Base-by-base conservation (phyloP, 768 basidiomycete genomes). In the Russula griseocarnosa region DNA sequence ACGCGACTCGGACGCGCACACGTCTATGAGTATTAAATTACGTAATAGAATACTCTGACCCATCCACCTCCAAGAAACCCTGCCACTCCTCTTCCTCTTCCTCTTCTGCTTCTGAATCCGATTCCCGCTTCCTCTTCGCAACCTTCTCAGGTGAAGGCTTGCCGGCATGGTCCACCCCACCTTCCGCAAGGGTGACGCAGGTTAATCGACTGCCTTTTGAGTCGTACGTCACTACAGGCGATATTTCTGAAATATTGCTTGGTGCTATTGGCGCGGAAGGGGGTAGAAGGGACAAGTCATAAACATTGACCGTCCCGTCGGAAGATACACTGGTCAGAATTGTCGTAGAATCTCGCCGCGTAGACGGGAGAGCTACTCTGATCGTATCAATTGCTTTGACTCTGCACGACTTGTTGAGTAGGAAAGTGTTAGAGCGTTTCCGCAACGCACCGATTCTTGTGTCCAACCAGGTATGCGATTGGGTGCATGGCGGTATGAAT, bases 131-230 rank as follows among this genome's bases (percentile, higher is more conserved):
- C 54, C 74, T 69, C 58, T 57, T 73, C 34, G 50, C 67, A 6
- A 58, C 67, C 2, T 59, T 67, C 24, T 64, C 69, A 20, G 57
- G 69, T n/a, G 74, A 77, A 8, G 51, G 34, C 20, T 67, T 68
- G 14, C 24, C 61, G 3, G 18, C 53, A 7, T 36, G 46, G 32
- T 30, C 46, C 42, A 40, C 34, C 4, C 75, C 74, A 9, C 82
- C 83, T 56, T 85, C 84, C 8, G 84, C 85, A 14, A 86, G 69
- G 22, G 83, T 76, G 34, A 85, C 71, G 65, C 94, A 94, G 9
- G 92, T 96, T 71, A 98, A 72, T 30, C 95, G 81, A 36, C 85
- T 92, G 10, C 91, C 91, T 68, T 92, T 92, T 5, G 92, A 87
- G 74, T 96, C 89, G 71, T 94, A 94, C 54, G 75, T 80, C 2